These are phyloP conservation scores for Hypoxylon sp. DNA, from an alignment of 2,329 filamentous ascomycete genomes.

Conservation along the genomic window DNA sequence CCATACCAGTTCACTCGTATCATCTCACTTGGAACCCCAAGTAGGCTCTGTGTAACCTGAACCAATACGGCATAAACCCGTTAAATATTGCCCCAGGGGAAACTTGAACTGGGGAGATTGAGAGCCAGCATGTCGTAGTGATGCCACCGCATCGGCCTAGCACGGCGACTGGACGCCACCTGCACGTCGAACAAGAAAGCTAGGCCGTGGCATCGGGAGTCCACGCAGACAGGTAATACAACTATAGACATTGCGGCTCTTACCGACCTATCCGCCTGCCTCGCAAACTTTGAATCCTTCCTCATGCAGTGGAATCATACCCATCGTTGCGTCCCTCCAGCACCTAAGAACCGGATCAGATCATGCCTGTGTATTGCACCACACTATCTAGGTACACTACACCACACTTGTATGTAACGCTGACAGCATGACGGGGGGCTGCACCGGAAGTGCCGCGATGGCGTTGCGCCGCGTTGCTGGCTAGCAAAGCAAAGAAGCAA, in stretches of 20 bases:
- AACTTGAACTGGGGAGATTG: not conserved
- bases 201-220: not conserved
- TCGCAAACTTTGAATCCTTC: not conserved
- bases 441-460: not conserved
- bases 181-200: not conserved
- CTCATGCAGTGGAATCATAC: slow-evolving; percentile 2
- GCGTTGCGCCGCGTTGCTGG: not conserved
- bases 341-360: slow-evolving; percentile 18
- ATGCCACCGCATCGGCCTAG: slow-evolving; percentile 6
- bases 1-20: not conserved
- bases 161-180: slow-evolving; percentile 6
- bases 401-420: slow-evolving; percentile 14
- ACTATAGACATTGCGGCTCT: slow-evolving; percentile 22
- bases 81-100: not conserved
- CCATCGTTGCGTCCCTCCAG: not conserved
- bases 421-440: slow-evolving; percentile 22
- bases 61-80: not conserved
- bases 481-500: not conserved
- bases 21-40: not conserved
- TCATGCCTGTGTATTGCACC: not conserved
- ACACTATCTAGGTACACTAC: not conserved
- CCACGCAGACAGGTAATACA: not conserved
- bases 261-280: slow-evolving; percentile 3
- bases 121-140: not conserved
- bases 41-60: not conserved